phyloP scores from a whole-genome alignment of 1,284 basidiomycete genomes.

The Ganoderma lucidum region DNA sequence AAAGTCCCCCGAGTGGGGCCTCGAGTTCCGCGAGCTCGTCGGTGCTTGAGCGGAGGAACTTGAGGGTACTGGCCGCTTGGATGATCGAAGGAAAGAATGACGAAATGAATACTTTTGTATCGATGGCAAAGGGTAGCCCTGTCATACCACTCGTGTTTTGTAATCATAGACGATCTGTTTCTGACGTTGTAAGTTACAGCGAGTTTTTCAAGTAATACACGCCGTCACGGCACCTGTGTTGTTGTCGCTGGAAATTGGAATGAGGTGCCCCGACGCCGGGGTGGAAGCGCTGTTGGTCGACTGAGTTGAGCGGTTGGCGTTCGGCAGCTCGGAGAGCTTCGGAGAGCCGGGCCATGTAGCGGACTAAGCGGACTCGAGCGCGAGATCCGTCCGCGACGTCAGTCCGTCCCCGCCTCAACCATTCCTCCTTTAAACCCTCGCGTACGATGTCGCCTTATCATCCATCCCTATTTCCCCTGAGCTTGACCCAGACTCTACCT shows the following conservation, averaged over 20 bases:
- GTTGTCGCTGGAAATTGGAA: background rate
- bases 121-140: conserved; percentile 10
- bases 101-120: background rate
- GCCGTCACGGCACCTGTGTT: background rate
- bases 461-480: background rate
- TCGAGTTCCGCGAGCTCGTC: conserved; percentile 71
- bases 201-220: background rate
- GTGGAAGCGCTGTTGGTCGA: background rate
- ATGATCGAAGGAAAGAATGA: background rate
- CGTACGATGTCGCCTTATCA: background rate
- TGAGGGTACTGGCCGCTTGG: background rate
- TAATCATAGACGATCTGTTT: conserved; percentile 6
- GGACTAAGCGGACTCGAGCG: no score
- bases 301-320: background rate
- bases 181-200: conserved; percentile 1
- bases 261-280: background rate
- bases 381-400: conserved; percentile 12
- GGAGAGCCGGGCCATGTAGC: conserved; percentile 1
- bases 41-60: conserved; percentile 34
- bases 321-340: background rate
- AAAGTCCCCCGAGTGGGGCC: conserved; percentile 68
- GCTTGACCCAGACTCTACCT: background rate
- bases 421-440: conserved; percentile 5
- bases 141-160: conserved; percentile 11
- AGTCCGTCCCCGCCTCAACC: background rate